A percentile compares a stretch with the other conserved stretches of the same genome.
Evolutionary conservation across 495 filamentous ascomycete species (phyloP).

Genomic region (Daldinia caldariorum): DNA sequence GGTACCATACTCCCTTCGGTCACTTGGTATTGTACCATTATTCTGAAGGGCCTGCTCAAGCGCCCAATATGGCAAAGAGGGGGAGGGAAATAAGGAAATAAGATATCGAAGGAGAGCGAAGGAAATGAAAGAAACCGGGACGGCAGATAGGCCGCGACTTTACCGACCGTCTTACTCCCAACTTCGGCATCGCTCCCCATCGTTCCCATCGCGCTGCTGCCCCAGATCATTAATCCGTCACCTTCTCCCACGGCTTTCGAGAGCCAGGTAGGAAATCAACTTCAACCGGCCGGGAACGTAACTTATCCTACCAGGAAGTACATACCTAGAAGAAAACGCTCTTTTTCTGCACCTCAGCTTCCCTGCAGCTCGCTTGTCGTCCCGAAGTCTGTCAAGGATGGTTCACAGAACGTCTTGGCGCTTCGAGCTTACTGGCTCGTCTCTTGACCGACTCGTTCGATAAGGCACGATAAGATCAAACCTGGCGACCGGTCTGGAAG

Average conservation of each 20-base stretch:
- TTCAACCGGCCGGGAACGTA: conserved; percentile 37
- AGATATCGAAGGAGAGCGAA: conserved; percentile 12
- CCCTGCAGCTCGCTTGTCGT: conserved; percentile 44
- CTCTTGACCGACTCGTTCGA: conserved; percentile 41
- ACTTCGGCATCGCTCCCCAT: conserved; percentile 36
- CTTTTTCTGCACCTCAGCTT: conserved; percentile 42
- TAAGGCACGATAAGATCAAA: conserved; percentile 43
- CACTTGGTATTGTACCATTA: conserved; percentile 1
- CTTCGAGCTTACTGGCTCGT: conserved; percentile 22
- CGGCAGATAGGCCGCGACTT: conserved; percentile 35
- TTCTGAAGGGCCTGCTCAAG: conserved; percentile 8
- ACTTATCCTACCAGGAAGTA: conserved; percentile 26
- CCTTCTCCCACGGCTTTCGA: conserved; percentile 12
- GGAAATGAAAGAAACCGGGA: conserved; percentile 23
- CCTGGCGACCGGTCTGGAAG: conserved; percentile 41
- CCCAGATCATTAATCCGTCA: conserved; percentile 22
- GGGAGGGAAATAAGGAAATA: conserved; percentile 26
- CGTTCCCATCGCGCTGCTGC: too few species aligned
- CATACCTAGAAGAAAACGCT: neutral
- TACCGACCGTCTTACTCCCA: conserved; percentile 33
- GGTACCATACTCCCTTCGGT: conserved; percentile 4
- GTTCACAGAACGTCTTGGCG: conserved; percentile 33
- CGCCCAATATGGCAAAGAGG: conserved; percentile 20
- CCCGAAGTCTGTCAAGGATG: conserved; percentile 36
- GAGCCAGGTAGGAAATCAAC: conserved; percentile 27